Conservation (phyloP, 208 protist species). For the Wallacemonas rigidus region DNA sequence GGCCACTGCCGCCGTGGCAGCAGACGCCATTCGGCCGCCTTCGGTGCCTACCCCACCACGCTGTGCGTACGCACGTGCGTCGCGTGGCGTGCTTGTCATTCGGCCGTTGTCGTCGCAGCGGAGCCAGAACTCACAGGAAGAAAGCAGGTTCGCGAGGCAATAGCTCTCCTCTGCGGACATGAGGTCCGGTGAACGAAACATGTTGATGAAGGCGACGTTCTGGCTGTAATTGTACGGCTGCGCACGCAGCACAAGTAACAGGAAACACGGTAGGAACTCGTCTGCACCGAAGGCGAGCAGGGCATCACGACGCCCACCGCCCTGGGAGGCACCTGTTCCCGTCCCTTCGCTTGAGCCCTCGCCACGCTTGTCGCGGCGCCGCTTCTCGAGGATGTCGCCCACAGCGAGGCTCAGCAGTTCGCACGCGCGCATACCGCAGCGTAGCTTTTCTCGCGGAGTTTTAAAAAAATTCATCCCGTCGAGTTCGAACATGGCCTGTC, state of each 20-base stretch:
- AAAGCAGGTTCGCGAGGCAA: slow-evolving; percentile 70
- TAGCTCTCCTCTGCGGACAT: slow-evolving; percentile 69
- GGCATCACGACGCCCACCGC: not conserved
- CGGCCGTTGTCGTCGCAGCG: slow-evolving; percentile 39
- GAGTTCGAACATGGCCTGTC: slow-evolving; percentile 78
- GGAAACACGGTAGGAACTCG: slow-evolving; percentile 83
- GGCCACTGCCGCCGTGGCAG: too few species aligned
- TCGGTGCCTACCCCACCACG: not conserved
- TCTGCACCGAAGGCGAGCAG: slow-evolving; percentile 67
- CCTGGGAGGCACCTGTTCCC: not conserved
- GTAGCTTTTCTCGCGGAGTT: slow-evolving; percentile 77
- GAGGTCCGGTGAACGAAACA: slow-evolving; percentile 42
- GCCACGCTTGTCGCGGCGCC: not conserved
- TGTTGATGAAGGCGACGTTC: slow-evolving; percentile 74
- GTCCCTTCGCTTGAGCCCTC: not conserved
- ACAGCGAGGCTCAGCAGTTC: slow-evolving; percentile 55
- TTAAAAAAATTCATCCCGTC: slow-evolving; percentile 90
- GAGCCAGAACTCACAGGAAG: slow-evolving; percentile 65
- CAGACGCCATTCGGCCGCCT: not conserved
- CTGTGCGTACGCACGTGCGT: not conserved
- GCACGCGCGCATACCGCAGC: slow-evolving; percentile 68
- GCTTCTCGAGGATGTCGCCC: slow-evolving; percentile 42
- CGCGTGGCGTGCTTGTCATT: not conserved
- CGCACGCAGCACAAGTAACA: slow-evolving; percentile 75
- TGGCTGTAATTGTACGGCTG: slow-evolving; percentile 65